Evolutionary conservation across 768 basidiomycete genomes (phyloP), one percentile per base, ranked within the genome.

Genomic region (Amanita subjunquillea): DNA sequence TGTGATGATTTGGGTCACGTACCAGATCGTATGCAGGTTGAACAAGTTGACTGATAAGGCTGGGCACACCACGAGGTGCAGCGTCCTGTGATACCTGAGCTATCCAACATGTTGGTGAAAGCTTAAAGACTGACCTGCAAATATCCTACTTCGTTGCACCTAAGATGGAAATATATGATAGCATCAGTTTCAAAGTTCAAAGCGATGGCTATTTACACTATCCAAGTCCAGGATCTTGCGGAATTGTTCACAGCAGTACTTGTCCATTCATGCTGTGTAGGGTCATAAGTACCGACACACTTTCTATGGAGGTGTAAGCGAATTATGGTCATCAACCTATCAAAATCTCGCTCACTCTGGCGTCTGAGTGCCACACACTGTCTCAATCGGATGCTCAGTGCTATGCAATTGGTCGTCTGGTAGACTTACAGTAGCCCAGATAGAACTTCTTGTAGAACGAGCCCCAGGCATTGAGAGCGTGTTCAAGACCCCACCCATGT

Each of bases 141-240:
- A 57, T 65, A 85, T 30, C 86, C 86, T 1, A 87, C 73, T 66
- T 87, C 76, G 58, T 83, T 85, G 60, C 86, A 87, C 4, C 82
- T 84, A n/a, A 53, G 45, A 23, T 20, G 1, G 7, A 9, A 10
- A 38, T 36, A 15, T 6, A 20, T 12, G 17, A 25, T 25, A 29
- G n/a, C 29, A 46, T 25, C 17, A 37, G 15, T 27, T 34, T 39
- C 23, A 9, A 38, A 25, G 48, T 38, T 40, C 38, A 25, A 25
- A 17, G 17, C 12, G 9, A 55, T 30, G 20, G 42, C 17, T 20
- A 42, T 15, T 53, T 65, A 76, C 82, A 82, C 76, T 59, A 85
- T 78, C 86, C 86, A 87, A 53, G 69, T 65, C 85, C 85, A 89
- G 3, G 85, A 85, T 22, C 86, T 75, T 3, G 55, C 56, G 0